Conservation (phyloP, 1,284 basidiomycete genomes). For the Cerrena zonata region DNA sequence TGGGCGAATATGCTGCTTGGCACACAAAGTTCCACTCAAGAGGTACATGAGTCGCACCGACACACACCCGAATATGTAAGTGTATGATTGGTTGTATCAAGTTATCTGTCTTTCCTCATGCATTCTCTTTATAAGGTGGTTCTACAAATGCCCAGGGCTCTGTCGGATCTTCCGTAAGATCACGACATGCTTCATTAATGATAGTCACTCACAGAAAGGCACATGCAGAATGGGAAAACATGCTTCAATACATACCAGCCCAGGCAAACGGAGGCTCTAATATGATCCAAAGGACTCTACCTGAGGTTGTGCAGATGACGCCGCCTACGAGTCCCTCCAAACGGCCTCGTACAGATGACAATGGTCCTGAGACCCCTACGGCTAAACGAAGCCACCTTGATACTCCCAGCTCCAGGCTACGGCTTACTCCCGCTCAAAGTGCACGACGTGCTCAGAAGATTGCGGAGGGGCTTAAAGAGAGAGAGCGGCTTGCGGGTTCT, state of each 20-base stretch:
- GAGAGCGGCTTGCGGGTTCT: neutral
- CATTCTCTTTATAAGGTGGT: neutral
- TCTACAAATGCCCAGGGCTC: neutral
- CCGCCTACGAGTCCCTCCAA: neutral
- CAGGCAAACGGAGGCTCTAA: neutral
- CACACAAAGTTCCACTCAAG: neutral
- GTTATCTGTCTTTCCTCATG: neutral
- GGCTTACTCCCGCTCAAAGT: constrained; percentile 1
- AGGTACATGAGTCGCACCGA: neutral
- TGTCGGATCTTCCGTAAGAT: neutral
- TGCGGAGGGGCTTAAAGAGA: neutral
- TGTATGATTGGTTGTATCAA: neutral
- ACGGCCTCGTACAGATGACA: neutral
- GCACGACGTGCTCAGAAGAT: neutral
- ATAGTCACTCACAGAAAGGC: neutral
- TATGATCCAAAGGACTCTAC: neutral
- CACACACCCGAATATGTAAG: neutral
- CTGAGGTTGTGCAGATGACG: neutral
- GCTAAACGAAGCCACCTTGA: neutral
- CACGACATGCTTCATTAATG: neutral
- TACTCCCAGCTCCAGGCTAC: neutral
- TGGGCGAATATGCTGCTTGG: neutral
- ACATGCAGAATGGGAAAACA: neutral
- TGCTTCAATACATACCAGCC: neutral
- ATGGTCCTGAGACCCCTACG: neutral